These are phyloP conservation scores for Hypoxylon rubiginosum DNA, from an alignment of 2,329 filamentous ascomycete species.

Conservation along the genomic window DNA sequence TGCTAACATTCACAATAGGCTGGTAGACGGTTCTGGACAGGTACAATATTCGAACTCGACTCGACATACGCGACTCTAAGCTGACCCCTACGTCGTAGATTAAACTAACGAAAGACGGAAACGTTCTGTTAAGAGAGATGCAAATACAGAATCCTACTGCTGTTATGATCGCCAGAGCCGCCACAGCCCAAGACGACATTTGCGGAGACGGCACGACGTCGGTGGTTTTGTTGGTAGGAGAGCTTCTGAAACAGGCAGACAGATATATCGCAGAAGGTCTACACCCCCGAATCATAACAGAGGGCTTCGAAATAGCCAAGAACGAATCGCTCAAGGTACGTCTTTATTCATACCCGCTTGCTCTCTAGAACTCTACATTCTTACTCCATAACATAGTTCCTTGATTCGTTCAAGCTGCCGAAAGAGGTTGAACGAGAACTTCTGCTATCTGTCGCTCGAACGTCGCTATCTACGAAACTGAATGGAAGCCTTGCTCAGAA, in stretches of 20 bases:
- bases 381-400: slow-evolving; percentile 72
- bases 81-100: slow-evolving; percentile 70
- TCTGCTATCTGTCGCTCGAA: slow-evolving; percentile 91
- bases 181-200: slow-evolving; percentile 98
- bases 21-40: slow-evolving; percentile 78
- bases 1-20: slow-evolving; percentile 60
- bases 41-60: slow-evolving; percentile 57
- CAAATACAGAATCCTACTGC: slow-evolving; percentile 99
- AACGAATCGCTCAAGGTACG: slow-evolving; percentile 85
- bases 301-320: slow-evolving; percentile 98
- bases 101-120: slow-evolving; percentile 99
- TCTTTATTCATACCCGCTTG: background rate
- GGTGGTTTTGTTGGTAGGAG: slow-evolving; percentile 93
- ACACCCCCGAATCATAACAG: slow-evolving; percentile 95
- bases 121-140: slow-evolving; percentile 82
- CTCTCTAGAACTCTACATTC: slow-evolving; percentile 21
- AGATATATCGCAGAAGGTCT: slow-evolving; percentile 97
- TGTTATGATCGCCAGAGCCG: slow-evolving; percentile 84
- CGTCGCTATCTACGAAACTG: slow-evolving; percentile 94
- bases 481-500: slow-evolving; percentile 89
- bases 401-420: slow-evolving; percentile 92
- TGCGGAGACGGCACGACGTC: slow-evolving; percentile 98
- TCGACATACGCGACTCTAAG: slow-evolving; percentile 21
- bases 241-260: slow-evolving; percentile 97
- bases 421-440: slow-evolving; percentile 94